A percentile compares a stretch with the other conserved stretches of the same genome.
Evolutionary conservation across 2,329 filamentous ascomycete genomes (phyloP).

Genomic region (Chrysoporthe puriensis): DNA sequence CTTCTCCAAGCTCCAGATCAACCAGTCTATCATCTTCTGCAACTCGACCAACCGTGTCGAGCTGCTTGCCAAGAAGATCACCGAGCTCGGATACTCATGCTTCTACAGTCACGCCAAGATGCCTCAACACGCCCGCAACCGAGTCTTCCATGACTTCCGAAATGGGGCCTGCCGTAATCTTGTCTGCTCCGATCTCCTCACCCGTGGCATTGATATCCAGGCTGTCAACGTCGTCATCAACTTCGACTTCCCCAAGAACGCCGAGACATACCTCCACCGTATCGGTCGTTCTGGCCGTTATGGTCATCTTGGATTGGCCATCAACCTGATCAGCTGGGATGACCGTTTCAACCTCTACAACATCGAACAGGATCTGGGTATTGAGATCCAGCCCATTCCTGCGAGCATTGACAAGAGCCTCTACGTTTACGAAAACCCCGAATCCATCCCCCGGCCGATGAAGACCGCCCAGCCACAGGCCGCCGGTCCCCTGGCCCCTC

Average conservation of each 20-base stretch:
- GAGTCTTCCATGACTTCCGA: slow-evolving; percentile 98
- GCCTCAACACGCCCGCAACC: slow-evolving; percentile 95
- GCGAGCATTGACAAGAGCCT: slow-evolving; percentile 94
- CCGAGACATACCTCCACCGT: slow-evolving; percentile 96
- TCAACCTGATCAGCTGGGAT: slow-evolving; percentile 99
- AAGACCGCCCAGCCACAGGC: slow-evolving; percentile 35
- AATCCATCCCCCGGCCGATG: slow-evolving; percentile 86
- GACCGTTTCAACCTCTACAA: slow-evolving; percentile 99
- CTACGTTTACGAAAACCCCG: slow-evolving; percentile 96
- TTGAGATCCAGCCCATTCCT: slow-evolving; percentile 97
- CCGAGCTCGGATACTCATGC: slow-evolving; percentile 97
- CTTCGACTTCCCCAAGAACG: slow-evolving; percentile 99
- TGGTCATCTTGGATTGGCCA: slow-evolving; percentile 94
- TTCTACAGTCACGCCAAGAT: slow-evolving; percentile 99
- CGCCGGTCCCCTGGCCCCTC: slow-evolving; percentile 31
- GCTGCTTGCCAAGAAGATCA: slow-evolving; percentile 97
- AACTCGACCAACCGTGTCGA: slow-evolving; percentile 99
- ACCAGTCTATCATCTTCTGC: slow-evolving; percentile 99
- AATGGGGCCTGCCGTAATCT: slow-evolving; percentile 98
- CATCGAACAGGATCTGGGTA: slow-evolving; percentile 95
- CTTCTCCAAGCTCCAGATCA: slow-evolving; percentile 98
- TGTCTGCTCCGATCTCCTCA: slow-evolving; percentile 95
- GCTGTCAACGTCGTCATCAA: slow-evolving; percentile 99
- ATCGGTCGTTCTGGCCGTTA: slow-evolving; percentile 98
- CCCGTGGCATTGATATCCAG: slow-evolving; percentile 98